Evolutionary conservation across 192 early-diverging fungal genomes (phyloP), one percentile per base, ranked within the genome.

Genomic region (Linnemannia schmuckeri): DNA sequence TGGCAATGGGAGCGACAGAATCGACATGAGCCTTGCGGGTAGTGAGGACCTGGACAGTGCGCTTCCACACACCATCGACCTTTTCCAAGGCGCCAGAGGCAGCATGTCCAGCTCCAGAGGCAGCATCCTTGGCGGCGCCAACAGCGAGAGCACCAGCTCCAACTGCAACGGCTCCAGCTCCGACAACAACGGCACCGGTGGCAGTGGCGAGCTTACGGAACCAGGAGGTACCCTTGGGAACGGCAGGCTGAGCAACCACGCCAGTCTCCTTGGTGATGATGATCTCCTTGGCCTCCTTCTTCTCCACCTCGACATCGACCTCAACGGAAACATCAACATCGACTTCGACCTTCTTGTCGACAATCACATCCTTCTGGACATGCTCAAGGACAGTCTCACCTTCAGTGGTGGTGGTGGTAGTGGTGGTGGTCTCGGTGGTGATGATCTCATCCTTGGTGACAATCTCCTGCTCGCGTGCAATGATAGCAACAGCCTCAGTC

Each of bases 61-160:
- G 72, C 79, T 74, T 81, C 79, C 79, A 81, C 9, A 81, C 72
- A 18, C 79, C 79, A 63, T 81, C 79, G n/a, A 22, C 63, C 46
- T 75, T 70, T 24, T 10, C 40, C 55, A 68, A 44, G 37, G 66
- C 70, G 68, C 75, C 74, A 57, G 38, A 81, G 30, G 75, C 13
- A 2, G 42, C 72, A 27, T 46, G 41, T 1, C 57, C 79, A 74
- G 24, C 42, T n/a, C 72, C 35, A 70, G 61, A 7, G 35, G 75
- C 41, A 33, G 75, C 80, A 22, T 71, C 80, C 2, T 76, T 3
- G 33, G 74, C 80, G 74, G 75, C 76, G 74, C 80, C 74, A 30
- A 74, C 57, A 20, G 73, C 71, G 24, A 81, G 42, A 49, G 5
- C 38, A 41, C 24, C 38, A 49, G 17, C 22, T 27, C 38, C 41